A percentile compares a stretch with the other conserved stretches of the same genome.
phyloP scores from a whole-genome alignment of 768 basidiomycete genomes.

The Harrya chromipes region DNA sequence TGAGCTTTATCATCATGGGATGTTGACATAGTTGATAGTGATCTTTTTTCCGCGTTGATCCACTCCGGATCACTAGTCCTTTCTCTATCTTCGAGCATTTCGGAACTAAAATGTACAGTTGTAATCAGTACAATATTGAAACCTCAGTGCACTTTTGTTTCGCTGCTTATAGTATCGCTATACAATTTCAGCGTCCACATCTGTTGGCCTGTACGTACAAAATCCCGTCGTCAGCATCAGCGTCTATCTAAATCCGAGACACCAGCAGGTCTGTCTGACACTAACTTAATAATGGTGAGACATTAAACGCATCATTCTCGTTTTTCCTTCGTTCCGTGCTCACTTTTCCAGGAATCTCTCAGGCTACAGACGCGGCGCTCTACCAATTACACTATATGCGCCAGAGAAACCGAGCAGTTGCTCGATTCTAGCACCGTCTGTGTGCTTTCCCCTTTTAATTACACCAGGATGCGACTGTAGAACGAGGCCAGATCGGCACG shows the following conservation, averaged over 20 bases:
- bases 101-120: background rate
- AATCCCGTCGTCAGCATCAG: background rate
- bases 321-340: too few relatives aligned
- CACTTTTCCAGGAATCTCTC: too few relatives aligned
- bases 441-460: background rate
- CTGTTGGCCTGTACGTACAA: background rate
- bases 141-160: background rate
- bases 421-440: background rate
- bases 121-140: background rate
- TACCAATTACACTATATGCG: too few relatives aligned
- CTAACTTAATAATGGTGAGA: background rate
- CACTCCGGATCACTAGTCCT: constrained; percentile 7
- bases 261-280: background rate
- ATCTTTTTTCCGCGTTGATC: constrained; percentile 9
- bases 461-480: too few relatives aligned
- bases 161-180: too few relatives aligned
- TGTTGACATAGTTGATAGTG: background rate
- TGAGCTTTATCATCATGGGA: background rate
- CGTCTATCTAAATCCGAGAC: constrained; percentile 1
- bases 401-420: too few relatives aligned
- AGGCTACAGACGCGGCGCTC: too few relatives aligned
- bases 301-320: background rate
- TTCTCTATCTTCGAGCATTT: background rate
- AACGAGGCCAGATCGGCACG: too few relatives aligned
- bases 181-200: too few relatives aligned